Evolutionary conservation across 495 filamentous ascomycete species (phyloP).

Genomic region (Penicillium dipodomyicola): DNA sequence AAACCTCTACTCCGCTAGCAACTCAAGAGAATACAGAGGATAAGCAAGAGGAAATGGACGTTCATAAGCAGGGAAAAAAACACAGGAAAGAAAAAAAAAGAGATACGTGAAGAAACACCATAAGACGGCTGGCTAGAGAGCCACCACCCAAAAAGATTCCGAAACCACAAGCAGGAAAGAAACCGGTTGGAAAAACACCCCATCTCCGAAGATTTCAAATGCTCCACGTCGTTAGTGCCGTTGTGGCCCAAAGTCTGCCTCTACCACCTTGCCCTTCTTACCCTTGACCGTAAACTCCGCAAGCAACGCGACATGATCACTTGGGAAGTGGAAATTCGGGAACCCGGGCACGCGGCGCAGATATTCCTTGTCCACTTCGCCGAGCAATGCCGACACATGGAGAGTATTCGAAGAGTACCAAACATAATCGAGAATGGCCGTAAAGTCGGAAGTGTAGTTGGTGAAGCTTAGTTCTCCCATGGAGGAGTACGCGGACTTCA

Average conservation of each 20-base stretch:
- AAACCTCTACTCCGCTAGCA: constrained; percentile 18
- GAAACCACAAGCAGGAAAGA: constrained; percentile 36
- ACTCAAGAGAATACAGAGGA: constrained; percentile 18
- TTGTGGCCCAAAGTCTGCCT: constrained; percentile 61
- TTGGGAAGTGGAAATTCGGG: constrained; percentile 95
- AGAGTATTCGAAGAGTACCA: constrained; percentile 94
- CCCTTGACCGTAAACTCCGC: constrained; percentile 89
- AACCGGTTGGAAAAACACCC: constrained; percentile 44
- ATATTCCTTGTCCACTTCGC: constrained; percentile 87
- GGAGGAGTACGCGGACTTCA: constrained; percentile 80
- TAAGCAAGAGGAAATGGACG: constrained; percentile 10
- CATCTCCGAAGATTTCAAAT: constrained; percentile 42
- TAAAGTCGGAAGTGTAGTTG: constrained; percentile 92
- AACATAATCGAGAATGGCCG: constrained; percentile 90
- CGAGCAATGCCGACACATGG: constrained; percentile 81
- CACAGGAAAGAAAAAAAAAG: constrained; percentile 19
- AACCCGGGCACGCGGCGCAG: constrained; percentile 89
- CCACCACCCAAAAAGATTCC: constrained; percentile 42
- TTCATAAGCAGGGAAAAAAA: constrained; percentile 25
- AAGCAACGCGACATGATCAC: constrained; percentile 90
- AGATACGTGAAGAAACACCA: constrained; percentile 24
- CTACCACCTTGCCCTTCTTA: constrained; percentile 77
- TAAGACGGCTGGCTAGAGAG: constrained; percentile 28
- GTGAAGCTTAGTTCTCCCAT: constrained; percentile 86
- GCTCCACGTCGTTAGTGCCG: constrained; percentile 47